Conservation (phyloP, 2,329 filamentous ascomycete species). For the Pseudocercospora macadamiae region DNA sequence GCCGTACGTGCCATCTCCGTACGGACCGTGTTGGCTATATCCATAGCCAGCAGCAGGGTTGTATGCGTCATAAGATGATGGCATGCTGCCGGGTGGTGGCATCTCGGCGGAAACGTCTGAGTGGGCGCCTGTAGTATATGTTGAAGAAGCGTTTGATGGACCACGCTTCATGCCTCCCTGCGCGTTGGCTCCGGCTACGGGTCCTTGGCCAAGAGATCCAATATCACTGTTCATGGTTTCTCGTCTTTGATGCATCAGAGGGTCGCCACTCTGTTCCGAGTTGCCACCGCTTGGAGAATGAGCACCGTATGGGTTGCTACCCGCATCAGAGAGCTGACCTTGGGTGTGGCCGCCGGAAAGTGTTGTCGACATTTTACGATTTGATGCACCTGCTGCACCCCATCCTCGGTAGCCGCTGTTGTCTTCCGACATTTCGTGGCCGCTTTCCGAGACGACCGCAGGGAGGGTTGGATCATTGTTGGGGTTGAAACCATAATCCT, state of each 20-base stretch:
- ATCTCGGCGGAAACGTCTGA: slow-evolving; percentile 65
- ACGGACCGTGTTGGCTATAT: slow-evolving; percentile 60
- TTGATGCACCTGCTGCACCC: slow-evolving; percentile 65
- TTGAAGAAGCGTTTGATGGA: slow-evolving; percentile 92
- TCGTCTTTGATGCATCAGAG: slow-evolving; percentile 53
- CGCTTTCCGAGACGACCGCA: slow-evolving; percentile 55
- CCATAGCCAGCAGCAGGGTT: slow-evolving; percentile 46
- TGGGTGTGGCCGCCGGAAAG: slow-evolving; percentile 70
- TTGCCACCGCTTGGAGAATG: slow-evolving; percentile 60
- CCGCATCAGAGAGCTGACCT: slow-evolving; percentile 67
- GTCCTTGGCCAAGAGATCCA: slow-evolving; percentile 70
- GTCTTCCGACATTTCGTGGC: slow-evolving; percentile 76
- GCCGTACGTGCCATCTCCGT: slow-evolving; percentile 58
- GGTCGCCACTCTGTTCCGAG: slow-evolving; percentile 61
- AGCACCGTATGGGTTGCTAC: slow-evolving; percentile 47
- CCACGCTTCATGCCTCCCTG: slow-evolving; percentile 75
- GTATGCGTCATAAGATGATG: slow-evolving; percentile 38
- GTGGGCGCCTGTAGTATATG: slow-evolving; percentile 79
- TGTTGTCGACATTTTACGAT: slow-evolving; percentile 84
- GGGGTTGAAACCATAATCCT: slow-evolving; percentile 97
- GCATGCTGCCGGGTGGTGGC: slow-evolving; percentile 26
- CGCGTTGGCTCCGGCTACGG: slow-evolving; percentile 64
- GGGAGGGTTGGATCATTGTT: slow-evolving; percentile 87
- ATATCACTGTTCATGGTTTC: slow-evolving; percentile 68
- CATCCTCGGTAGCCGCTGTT: slow-evolving; percentile 87